Evolutionary conservation across 2,329 filamentous ascomycete species (phyloP).

Genomic region (Cladosporium cucumerinum): DNA sequence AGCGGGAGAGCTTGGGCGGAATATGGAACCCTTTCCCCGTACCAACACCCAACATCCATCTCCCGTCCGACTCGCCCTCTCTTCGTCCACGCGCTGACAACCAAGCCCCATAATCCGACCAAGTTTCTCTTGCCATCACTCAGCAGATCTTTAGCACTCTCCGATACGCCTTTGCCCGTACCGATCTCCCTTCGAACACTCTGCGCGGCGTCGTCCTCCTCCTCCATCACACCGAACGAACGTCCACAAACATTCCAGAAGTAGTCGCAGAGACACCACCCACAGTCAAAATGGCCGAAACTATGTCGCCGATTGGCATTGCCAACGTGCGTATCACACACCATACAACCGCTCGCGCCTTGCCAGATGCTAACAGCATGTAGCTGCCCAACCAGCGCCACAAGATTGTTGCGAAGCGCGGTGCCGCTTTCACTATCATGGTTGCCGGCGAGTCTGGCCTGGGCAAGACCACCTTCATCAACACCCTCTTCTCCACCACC

Average conservation of each 20-base stretch:
- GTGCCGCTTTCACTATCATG: constrained; percentile 99
- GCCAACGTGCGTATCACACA: constrained; percentile 58
- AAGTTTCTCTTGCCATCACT: neutral
- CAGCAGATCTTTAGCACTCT: neutral
- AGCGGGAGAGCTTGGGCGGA: constrained; percentile 9
- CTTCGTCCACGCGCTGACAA: constrained; percentile 3
- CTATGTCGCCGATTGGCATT: constrained; percentile 67
- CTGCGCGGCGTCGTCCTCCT: constrained; percentile 6
- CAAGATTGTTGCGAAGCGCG: constrained; percentile 76
- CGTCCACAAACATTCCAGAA: neutral
- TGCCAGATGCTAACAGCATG: constrained; percentile 13
- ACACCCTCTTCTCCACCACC: constrained; percentile 99
- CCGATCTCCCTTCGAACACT: neutral
- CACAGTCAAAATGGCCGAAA: constrained; percentile 55
- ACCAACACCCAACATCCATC: neutral
- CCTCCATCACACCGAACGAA: neutral
- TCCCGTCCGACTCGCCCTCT: neutral
- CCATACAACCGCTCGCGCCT: neutral
- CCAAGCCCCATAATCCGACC: neutral
- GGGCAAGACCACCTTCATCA: constrained; percentile 99
- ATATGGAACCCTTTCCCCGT: constrained; percentile 16
- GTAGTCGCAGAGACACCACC: neutral
- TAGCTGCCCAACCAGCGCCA: constrained; percentile 69
- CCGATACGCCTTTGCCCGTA: neutral
- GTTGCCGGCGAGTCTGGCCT: constrained; percentile 97